Base-by-base conservation (phyloP, 140 eudicot species). In the Oenanthe javanica region DNA sequence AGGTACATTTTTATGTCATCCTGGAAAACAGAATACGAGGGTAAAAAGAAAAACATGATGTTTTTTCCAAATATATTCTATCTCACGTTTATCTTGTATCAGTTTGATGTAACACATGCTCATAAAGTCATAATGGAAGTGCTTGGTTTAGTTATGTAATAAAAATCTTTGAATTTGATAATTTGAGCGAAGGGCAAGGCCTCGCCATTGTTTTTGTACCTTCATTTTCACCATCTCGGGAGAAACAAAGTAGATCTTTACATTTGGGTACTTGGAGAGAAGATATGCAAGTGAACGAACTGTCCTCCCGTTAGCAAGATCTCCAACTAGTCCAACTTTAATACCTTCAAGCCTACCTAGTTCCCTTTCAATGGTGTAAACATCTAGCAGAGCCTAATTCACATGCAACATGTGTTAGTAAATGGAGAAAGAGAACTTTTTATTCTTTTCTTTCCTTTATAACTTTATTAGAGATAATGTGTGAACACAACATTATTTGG, bases 251-350 rank as follows among this genome's bases (percentile, higher is more conserved):
- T 92, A 95, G 79, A 95, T 84, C 79, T 95, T 91, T 31, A 95
- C 99, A 85, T 92, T 83, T 40, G 87, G 38, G 78, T 90, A 95
- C 87, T 87, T 92, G 83, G 99, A 90, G 48, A 95, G 92, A 82
- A 92, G 86, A 85, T 95, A 91, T 48, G 99, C 97, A 51, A 92
- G 92, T 49, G 97, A 95, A 4, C 97, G 93, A 46, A 93, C 97
- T 46, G 99, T 95, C 85, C 99, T 87, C 31, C 99, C 97, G 38
- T 92, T 81, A 45, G 97, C 97, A 84, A 95, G 99, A 85, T 95
- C 99, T 23, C 99, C 97, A 73, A 95, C 97, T 38, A 95, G 91
- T 54, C 90, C 99, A 78, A 95, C 99, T 81, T 85, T 90, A 9
- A 95, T 95, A 16, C 97, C 97, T 76, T 95, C 96, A 79, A 95